Conservation (phyloP, 805 yeast species). For the Barnettozyma pratensis region DNA sequence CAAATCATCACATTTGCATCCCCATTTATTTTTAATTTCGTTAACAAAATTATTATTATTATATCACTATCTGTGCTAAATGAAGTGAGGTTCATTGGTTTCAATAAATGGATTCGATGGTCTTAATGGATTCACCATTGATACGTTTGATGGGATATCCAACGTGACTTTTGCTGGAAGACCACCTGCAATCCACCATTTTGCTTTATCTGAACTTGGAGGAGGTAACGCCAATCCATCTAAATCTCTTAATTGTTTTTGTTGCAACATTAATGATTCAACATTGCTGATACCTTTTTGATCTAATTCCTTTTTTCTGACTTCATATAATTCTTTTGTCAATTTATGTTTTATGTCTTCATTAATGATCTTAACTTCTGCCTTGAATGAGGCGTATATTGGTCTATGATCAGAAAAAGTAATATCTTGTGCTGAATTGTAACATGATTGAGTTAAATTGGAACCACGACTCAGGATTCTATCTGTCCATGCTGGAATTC, state of each 20-base stretch:
- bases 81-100: conserved; percentile 31
- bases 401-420: conserved; percentile 88
- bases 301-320: conserved; percentile 24
- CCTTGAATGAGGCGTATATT: conserved; percentile 66
- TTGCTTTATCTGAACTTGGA: conserved; percentile 74
- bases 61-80: too few relatives aligned
- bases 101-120: conserved; percentile 70
- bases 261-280: conserved; percentile 14
- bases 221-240: conserved; percentile 57
- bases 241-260: conserved; percentile 20
- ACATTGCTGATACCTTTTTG: conserved; percentile 2
- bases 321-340: conserved; percentile 52
- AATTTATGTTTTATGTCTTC: conserved; percentile 45
- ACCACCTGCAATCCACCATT: conserved; percentile 93
- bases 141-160: conserved; percentile 29
- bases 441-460: conserved; percentile 53
- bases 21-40: background rate
- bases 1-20: background rate
- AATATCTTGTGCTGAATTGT: conserved; percentile 52
- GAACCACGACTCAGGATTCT: conserved; percentile 65
- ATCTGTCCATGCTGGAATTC: conserved; percentile 98
- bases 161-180: conserved; percentile 49
- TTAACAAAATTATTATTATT: background rate
- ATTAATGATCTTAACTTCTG: conserved; percentile 61
- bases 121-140: conserved; percentile 60